Conservation (phyloP, 129 eudicot species). For the Centella asiatica region DNA sequence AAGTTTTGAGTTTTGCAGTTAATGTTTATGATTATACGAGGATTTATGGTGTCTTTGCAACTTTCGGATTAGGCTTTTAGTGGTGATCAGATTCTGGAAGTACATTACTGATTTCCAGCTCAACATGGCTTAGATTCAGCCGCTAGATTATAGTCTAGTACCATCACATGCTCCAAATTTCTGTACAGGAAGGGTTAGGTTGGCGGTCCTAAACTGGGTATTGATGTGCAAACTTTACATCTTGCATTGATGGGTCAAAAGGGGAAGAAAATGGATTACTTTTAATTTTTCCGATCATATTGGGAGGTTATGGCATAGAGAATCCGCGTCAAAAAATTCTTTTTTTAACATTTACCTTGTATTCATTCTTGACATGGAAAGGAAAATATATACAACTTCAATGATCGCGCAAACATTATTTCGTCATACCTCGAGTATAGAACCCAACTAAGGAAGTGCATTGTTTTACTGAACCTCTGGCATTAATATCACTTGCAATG, state of each 20-base stretch:
- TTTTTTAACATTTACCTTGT: too few species aligned
- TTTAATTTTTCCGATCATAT: too few species aligned
- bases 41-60: neutral
- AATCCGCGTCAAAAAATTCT: too few species aligned
- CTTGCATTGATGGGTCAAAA: neutral
- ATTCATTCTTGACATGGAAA: too few species aligned
- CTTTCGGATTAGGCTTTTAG: neutral
- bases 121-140: neutral
- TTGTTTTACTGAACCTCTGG: too few species aligned
- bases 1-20: neutral
- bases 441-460: too few species aligned
- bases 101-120: slow-evolving; percentile 1
- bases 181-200: neutral
- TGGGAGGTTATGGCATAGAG: too few species aligned
- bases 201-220: neutral
- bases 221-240: neutral
- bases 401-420: too few species aligned
- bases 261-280: neutral
- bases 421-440: too few species aligned
- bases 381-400: too few species aligned
- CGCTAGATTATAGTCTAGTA: neutral
- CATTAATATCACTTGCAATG: too few species aligned
- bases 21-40: too few species aligned
- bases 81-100: slow-evolving; percentile 9
- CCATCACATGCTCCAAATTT: neutral